Evolutionary conservation across 805 yeast genomes (phyloP), one percentile per base, ranked within the genome.

Genomic region (Candida awuae): DNA sequence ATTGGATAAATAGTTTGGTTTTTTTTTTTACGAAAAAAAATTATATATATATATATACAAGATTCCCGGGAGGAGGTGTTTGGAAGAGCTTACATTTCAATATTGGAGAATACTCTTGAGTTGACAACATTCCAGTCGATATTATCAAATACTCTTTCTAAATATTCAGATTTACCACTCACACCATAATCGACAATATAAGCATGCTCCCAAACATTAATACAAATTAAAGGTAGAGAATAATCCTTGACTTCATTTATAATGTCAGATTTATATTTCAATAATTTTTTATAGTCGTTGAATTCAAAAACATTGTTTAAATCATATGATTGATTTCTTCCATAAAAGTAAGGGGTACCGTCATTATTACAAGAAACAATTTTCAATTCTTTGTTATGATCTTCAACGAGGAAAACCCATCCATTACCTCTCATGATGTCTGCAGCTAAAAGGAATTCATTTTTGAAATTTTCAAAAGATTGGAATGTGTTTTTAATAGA

Each of bases 171-270:
- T 62, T 79, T 81, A 25, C 92, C 92, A 37, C 60, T 66, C 37
- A 84, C 70, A 34, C 97, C 95, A 61, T 80, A 90, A 61, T 92
- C 97, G 20, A 73, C 65, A 32, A 86, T 52, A 59, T 80, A 92
- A n/a, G 95, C 85, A 47, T 78, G 75, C 58, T 90, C 94, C 95
- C 97, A 88, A 49, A 83, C 70, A 60, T 79, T 85, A 47, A 87
- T 69, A 36, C 78, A 83, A 48, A 92, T 68, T 33, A 92, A 62
- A 6, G 92, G 94, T 48, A 87, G 65, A 18, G 77, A 70, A 65
- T 71, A 75, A 56, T 81, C 88, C 48, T 66, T 68, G 29, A 67
- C 68, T 16, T 61, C 61, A 21, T 51, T 43, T 19, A 37, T 37
- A 4, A 46, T 39, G 29, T 46, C 49, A 17, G 49, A 50, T 27